A percentile compares a stretch with the other conserved stretches of the same genome.
Evolutionary conservation across 1,284 basidiomycete genomes (phyloP).

Genomic region (Ustanciosporium gigantosporum): DNA sequence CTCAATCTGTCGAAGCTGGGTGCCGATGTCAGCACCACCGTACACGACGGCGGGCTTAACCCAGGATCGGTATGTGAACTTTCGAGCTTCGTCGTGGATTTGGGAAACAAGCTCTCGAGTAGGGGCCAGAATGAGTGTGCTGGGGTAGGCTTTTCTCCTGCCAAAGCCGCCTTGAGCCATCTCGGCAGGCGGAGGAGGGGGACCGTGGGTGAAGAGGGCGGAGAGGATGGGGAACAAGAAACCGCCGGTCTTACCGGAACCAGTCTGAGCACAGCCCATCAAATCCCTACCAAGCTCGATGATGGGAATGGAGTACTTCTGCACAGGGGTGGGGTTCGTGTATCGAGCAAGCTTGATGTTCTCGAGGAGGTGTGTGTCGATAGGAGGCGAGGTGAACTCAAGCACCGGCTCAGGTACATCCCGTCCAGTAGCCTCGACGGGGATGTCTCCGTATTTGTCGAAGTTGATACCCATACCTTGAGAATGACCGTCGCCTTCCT

Average conservation of each 20-base stretch:
- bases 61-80: constrained; percentile 99
- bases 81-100: constrained; percentile 98
- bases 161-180: constrained; percentile 65
- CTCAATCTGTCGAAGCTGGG: constrained; percentile 91
- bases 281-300: constrained; percentile 86
- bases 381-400: constrained; percentile 83
- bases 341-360: constrained; percentile 93
- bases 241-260: constrained; percentile 97
- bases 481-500: constrained; percentile 70
- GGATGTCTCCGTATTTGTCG: constrained; percentile 99
- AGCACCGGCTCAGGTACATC: constrained; percentile 91
- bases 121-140: constrained; percentile 91
- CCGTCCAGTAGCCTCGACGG: constrained; percentile 94
- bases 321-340: constrained; percentile 92
- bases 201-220: constrained; percentile 84
- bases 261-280: constrained; percentile 99
- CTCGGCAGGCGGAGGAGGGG: constrained; percentile 70
- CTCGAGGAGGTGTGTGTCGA: constrained; percentile 90
- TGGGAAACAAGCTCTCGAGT: constrained; percentile 98
- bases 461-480: constrained; percentile 99
- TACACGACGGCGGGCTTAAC: constrained; percentile 98
- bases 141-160: constrained; percentile 91
- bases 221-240: constrained; percentile 99
- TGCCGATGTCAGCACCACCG: constrained; percentile 96
- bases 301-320: constrained; percentile 99